phyloP scores from a whole-genome alignment of 352 stramenopile genomes.

The Phytophthora fragariae region DNA sequence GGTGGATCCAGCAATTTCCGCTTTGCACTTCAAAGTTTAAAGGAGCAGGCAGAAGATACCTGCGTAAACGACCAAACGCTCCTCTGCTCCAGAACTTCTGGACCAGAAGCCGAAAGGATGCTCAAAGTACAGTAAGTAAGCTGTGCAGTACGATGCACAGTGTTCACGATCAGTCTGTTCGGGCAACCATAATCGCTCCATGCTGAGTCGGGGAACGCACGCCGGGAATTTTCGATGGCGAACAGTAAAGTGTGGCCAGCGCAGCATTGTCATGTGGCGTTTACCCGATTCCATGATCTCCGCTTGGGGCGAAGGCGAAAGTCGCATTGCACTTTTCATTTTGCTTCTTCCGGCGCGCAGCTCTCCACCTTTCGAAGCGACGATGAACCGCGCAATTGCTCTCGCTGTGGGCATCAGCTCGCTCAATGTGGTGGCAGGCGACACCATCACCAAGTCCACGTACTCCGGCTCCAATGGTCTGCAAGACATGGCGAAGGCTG shows the following conservation, averaged over 20 bases:
- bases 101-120: too few species aligned
- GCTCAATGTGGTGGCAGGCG: constrained; percentile 14
- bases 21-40: too few species aligned
- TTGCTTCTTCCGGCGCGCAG: neutral
- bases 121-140: too few species aligned
- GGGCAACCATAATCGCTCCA: neutral
- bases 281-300: constrained; percentile 20
- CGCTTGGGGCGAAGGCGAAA: neutral
- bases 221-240: neutral
- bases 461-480: constrained; percentile 36
- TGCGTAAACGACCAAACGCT: neutral
- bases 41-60: neutral
- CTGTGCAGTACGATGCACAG: neutral
- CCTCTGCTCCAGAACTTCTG: too few species aligned
- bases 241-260: constrained; percentile 20
- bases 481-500: constrained; percentile 34
- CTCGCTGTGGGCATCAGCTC: constrained; percentile 22
- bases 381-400: constrained; percentile 28
- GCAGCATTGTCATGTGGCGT: constrained; percentile 8
- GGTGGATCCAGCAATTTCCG: neutral
- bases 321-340: constrained; percentile 9
- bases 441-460: constrained; percentile 31
- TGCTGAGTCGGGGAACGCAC: constrained; percentile 8
- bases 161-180: too few species aligned
- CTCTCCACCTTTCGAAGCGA: neutral